Evolutionary conservation across 2,329 filamentous ascomycete genomes (phyloP), one percentile per base, ranked within the genome.

Genomic region (Bertia moriformis): DNA sequence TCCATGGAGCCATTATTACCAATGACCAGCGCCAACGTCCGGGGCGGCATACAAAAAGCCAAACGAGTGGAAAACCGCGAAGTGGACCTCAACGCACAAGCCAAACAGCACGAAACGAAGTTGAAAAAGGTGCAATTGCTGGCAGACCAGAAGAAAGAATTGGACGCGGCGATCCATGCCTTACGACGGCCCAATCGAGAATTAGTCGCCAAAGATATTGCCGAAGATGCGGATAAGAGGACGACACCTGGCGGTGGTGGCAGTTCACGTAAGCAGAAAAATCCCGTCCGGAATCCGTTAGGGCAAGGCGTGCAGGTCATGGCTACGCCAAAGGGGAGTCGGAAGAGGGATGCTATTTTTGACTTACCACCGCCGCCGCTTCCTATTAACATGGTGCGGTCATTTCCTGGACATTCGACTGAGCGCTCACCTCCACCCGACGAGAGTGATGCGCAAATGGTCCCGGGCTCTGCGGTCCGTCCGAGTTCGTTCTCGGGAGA

Each of bases 181-280:
- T 49, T 67, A 3, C 58, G 61, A 37, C 65, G 63, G 42, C 65
- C 65, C 3, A 66, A 66, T 44, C 53, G 65, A 38, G 54, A 59
- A 22, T 53, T 65, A 3, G 61, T 63, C 12, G 58, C 62, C 14
- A 58, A 57, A 40, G 60, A 64, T 36, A 55, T 65, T 37, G 63
- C 59, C 5, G 56, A 66, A 10, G 57, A 60, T 39, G 56, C 55
- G 4, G 57, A 56, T 19, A 59, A 58, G 41, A 51, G 59, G 30
- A 38, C n/a, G 46, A 49, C 3, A 47, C n/a, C n/a, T n/a, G n/a
- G n/a, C n/a, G 38, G 44, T 19, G 30, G 40, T 10, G 39, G 39
- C n/a, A 40, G 18, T 14, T 40, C 46, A 27, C 50, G 51, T 24
- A 52, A 54, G 42, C 51, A 54, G 30, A 53, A 57, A 13, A 62